These are phyloP conservation scores for Neonectria coccinea DNA, from an alignment of 2,329 filamentous ascomycete genomes.

Conservation along the genomic window DNA sequence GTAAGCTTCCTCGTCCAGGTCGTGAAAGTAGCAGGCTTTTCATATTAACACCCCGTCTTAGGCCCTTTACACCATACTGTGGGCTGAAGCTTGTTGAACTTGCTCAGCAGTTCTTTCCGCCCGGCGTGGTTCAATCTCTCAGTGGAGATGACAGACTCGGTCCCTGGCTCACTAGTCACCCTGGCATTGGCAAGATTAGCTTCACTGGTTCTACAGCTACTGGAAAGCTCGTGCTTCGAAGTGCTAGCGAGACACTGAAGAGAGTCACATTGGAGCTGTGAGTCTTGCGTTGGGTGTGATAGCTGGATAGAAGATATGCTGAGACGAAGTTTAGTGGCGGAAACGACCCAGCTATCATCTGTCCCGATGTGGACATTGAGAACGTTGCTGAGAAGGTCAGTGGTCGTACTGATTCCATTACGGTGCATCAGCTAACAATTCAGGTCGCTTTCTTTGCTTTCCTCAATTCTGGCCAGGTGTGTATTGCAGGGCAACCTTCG, in stretches of 20 bases:
- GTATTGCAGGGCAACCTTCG: not conserved
- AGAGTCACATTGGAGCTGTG: conserved; percentile 69
- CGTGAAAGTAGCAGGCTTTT: not conserved
- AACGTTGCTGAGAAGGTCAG: conserved; percentile 50
- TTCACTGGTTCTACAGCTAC: conserved; percentile 73
- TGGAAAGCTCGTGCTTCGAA: conserved; percentile 71
- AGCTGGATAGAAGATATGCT: not conserved
- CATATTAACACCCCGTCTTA: not conserved
- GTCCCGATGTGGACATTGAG: conserved; percentile 66
- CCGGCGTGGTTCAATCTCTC: conserved; percentile 71
- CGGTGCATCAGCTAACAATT: not conserved
- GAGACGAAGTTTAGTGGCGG: conserved; percentile 51
- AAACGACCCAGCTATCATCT: conserved; percentile 71
- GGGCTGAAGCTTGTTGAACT: conserved; percentile 70
- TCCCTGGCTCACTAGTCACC: conserved; percentile 67
- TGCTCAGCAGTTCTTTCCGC: conserved; percentile 67
- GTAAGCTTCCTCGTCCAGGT: not conserved
- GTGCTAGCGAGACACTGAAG: conserved; percentile 69
- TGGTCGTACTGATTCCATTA: not conserved
- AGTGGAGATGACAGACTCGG: conserved; percentile 72
- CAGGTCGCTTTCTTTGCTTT: conserved; percentile 61
- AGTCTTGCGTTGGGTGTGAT: conserved; percentile 38
- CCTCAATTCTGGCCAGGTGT: conserved; percentile 62
- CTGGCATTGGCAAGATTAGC: conserved; percentile 70
- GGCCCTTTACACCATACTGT: conserved; percentile 67